Evolutionary conservation across 441 rosid genomes (phyloP).

Genomic region (Rhodomyrtus psidioides): DNA sequence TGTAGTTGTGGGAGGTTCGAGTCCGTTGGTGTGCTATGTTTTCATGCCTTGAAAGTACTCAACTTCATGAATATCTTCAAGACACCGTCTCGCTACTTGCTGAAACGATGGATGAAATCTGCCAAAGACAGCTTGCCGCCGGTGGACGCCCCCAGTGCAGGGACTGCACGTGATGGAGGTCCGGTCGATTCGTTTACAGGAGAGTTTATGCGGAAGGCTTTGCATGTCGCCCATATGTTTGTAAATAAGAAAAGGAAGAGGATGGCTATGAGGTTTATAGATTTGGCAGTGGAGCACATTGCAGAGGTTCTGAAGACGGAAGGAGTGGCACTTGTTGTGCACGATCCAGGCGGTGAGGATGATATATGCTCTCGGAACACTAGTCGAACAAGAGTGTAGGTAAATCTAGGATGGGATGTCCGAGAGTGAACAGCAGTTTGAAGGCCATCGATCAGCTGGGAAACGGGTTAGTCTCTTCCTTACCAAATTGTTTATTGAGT

Average conservation of each 20-base stretch:
- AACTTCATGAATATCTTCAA: too few species aligned
- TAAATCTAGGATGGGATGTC: too few species aligned
- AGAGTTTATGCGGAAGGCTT: neutral
- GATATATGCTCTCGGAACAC: neutral
- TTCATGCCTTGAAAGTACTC: too few species aligned
- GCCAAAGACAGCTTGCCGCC: neutral
- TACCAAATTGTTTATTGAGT: too few species aligned
- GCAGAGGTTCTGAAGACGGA: neutral
- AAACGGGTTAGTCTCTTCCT: too few species aligned
- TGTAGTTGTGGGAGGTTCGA: too few species aligned
- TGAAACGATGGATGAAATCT: neutral
- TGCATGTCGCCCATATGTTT: neutral
- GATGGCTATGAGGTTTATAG: neutral
- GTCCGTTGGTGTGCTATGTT: too few species aligned
- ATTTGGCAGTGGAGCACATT: too few species aligned
- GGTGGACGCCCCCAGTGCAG: neutral
- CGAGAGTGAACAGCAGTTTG: too few species aligned
- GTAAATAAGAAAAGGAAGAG: neutral
- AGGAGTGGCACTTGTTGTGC: rapidly evolving
- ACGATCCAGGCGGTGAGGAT: neutral
- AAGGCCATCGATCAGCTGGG: too few species aligned
- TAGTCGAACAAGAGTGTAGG: too few species aligned
- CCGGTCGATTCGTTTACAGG: rapidly evolving
- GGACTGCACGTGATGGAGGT: neutral
- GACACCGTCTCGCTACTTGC: neutral